Evolutionary conservation across 1,139 yeast species (phyloP), one percentile per base, ranked within the genome.

Genomic region (Lodderomyces parapsilosis): DNA sequence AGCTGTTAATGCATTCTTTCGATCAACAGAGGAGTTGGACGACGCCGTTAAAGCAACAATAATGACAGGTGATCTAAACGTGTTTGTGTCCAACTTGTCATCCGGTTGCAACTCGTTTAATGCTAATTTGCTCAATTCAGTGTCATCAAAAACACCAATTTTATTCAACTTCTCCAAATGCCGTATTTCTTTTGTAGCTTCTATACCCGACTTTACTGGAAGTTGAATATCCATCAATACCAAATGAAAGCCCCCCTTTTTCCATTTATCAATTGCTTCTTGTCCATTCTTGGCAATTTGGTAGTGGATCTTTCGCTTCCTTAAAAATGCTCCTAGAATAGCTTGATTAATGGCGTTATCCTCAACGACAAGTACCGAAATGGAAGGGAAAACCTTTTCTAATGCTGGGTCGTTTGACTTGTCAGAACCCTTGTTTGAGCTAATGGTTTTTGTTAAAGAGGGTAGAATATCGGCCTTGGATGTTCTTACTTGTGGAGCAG

Each of bases 11-110:
- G 99, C 99, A 56, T 88, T 89, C 51, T 89, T 84, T 59, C 87
- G 82, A 63, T 91, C 98, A 20, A 84, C 83, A n/a, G 86, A 81
- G 17, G 94, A 78, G 47, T 73, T 71, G 15, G 94, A 86, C 10
- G 93, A 83, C 0, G 99, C 99, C 1, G 99, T 93, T 43, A 93
- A 69, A 0, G 99, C 99, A 27, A 93, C 99, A 44, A 93, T 91
- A 45, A 93, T 93, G 20, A 93, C 96, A 0, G 99, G 98, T 0
- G 96, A 86, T 50, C 89, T 73, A 65, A 90, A 88, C 14, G 77
- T 63, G 10, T 71, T 66, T 38, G 79, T 62, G 52, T 87, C 90
- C 10, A 88, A 63, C 36, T 66, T 69, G 32, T 76, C 78, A 6
- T 63, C 65, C 8, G 57, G 66, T 24, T 54, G 54, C 10, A 71